phyloP scores from a whole-genome alignment of 805 yeast genomes.

The Ogataea ramenticola region DNA sequence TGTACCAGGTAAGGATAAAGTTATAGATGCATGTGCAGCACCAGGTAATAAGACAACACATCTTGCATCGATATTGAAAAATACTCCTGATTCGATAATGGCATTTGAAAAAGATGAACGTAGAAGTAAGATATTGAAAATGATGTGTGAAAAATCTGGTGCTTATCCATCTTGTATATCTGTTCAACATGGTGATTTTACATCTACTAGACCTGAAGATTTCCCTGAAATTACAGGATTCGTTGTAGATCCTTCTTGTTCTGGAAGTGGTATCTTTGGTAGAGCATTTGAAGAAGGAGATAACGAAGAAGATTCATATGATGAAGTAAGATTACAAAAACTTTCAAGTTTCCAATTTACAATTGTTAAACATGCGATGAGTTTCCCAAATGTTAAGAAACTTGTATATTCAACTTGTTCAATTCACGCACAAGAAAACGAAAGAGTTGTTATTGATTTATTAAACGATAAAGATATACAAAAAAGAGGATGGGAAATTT shows the following conservation, averaged over 20 bases:
- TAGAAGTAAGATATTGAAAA: conserved; percentile 61
- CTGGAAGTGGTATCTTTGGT: conserved; percentile 98
- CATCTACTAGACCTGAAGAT: conserved; percentile 48
- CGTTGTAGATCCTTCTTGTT: conserved; percentile 93
- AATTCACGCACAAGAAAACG: conserved; percentile 89
- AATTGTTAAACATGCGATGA: conserved; percentile 82
- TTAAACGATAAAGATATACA: conserved; percentile 60
- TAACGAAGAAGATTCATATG: conserved; percentile 31
- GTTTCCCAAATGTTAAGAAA: conserved; percentile 66
- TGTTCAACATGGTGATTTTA: conserved; percentile 51
- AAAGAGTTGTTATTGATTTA: conserved; percentile 78
- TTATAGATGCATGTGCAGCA: conserved; percentile 94
- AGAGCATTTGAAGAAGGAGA: conserved; percentile 60
- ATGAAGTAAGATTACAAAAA: conserved; percentile 56
- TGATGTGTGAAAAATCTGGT: conserved; percentile 78
- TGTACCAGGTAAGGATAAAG: conserved; percentile 40
- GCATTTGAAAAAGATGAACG: conserved; percentile 86
- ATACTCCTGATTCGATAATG: conserved; percentile 39
- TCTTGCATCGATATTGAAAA: conserved; percentile 56
- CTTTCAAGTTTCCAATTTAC: conserved; percentile 82
- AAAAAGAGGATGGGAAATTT: conserved; percentile 68
- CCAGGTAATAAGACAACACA: conserved; percentile 99
- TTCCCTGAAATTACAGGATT: conserved; percentile 67
- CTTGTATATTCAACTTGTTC: conserved; percentile 96
- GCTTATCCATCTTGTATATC: conserved; percentile 36